Base-by-base conservation (phyloP, 371 early-diverging fungal species). In the Mucor irregularis region DNA sequence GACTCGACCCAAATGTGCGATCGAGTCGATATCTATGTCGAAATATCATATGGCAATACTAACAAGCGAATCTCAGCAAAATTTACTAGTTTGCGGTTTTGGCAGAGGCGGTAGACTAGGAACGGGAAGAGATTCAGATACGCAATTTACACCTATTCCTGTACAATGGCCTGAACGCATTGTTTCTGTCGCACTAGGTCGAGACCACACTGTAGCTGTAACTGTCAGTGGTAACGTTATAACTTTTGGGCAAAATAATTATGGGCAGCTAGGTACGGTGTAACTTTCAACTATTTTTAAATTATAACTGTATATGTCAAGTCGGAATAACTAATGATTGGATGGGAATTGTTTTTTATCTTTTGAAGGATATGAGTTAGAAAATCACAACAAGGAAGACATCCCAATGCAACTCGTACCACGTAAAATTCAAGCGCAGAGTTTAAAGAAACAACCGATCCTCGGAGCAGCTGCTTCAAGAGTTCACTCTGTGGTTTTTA, bases 71-170 rank as follows among this genome's bases (percentile, higher is more conserved):
- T 31, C 65, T 13, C 61, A 53, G 6, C 47, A 67, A 42, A 81
- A 79, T 22, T 54, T 87, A 14, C 77, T 81, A 35, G 40, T 84
- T 2, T 85, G 86, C 68, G 92, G 92, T 0, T 90, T 88, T 68
- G 92, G 90, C 4, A 62, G 78, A 8, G 87, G 87, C 0, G 92
- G 91, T 5, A 54, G 91, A 39, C 65, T 92, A 2, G 92, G 92
- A 1, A 71, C 69, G 2, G 86, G 87, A 9, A 71, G 78, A 48
- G 82, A 83, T 11, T 73, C 79, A 26, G 74, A 77, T 25, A 64
- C 78, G 5, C 80, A 82, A 34, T 61, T 89, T 39, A 47, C 61
- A 5, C 88, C 85, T 13, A 58, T 62, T 1, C 67, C 81, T 2
- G 77, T 90, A 0, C 46, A 47, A 5, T 85, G 84, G 34, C 53